Base-by-base conservation (phyloP, 1,139 yeast genomes). In the Saccharomyces hybrid region DNA sequence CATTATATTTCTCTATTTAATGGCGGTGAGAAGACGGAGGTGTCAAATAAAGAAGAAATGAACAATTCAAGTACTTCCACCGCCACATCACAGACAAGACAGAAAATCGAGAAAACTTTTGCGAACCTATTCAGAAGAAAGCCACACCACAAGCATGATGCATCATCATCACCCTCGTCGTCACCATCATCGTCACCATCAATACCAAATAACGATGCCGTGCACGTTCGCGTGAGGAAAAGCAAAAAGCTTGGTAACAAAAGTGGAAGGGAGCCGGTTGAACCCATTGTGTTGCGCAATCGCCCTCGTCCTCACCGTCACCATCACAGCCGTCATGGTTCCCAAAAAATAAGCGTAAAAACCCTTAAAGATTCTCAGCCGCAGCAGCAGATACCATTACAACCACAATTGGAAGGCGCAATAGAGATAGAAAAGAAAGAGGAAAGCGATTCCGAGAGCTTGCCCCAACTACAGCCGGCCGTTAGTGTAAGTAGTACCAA, bases 401-500 rank as follows among this genome's bases (percentile, higher is more conserved):
- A 38, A 19, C 11, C n/a, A 25, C 44, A 38, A 5, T 9, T 38
- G n/a, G 13, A 38, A 19, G 25, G 44, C 25, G n/a, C 3, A 38
- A 5, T 38, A 19, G 44, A 19, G 9, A 6, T 52, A 27, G 29
- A 31, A 34, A 29, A 47, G 49, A 19, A 55, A 27, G 44, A 48
- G 28, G 49, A 50, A 49, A 26, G 11, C 51, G 48, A 46, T 25
- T 9, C 48, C 14, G 32, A 28, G 16, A 23, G 32, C 7, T 46
- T 46, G 11, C 56, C 59, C 13, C 52, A 56, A 9, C 47, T 61
- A 25, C 62, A 61, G 42, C 64, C 64, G 5, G 62, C 64, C 8
- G 61, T 61, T 16, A 61, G 59, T 19, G 64, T 61, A 23, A 57
- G 57, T 5, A 60, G 61, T 38, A 49, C 58, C 7, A 58, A 55